phyloP scores from a whole-genome alignment of 2,329 filamentous ascomycete genomes.

The Neocucurbitaria cava region DNA sequence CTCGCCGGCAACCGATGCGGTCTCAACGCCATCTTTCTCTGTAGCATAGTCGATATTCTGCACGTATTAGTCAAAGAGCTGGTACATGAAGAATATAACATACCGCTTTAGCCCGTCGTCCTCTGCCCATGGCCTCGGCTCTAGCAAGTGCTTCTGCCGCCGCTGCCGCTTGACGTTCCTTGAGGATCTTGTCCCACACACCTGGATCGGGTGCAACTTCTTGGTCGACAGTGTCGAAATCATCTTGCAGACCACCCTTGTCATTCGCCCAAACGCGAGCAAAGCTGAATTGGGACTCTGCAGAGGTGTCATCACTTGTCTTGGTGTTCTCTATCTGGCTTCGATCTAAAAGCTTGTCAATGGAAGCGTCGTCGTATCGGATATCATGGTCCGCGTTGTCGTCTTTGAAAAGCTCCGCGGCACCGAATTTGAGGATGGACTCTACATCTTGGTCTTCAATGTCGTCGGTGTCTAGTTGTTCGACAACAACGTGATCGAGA shows the following conservation, averaged over 20 bases:
- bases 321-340: constrained; percentile 78
- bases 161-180: constrained; percentile 80
- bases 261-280: constrained; percentile 93
- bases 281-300: constrained; percentile 85
- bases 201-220: constrained; percentile 67
- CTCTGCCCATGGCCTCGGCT: constrained; percentile 81
- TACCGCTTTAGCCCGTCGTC: constrained; percentile 74
- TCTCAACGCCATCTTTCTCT: constrained; percentile 30
- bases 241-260: constrained; percentile 69
- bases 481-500: constrained; percentile 91
- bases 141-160: constrained; percentile 71
- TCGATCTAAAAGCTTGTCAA: constrained; percentile 92
- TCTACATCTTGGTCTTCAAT: constrained; percentile 81
- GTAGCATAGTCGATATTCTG: constrained; percentile 58
- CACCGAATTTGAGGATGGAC: constrained; percentile 86
- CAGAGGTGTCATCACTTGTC: constrained; percentile 67
- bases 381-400: constrained; percentile 74
- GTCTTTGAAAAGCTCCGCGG: constrained; percentile 83
- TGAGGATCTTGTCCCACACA: constrained; percentile 90
- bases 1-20: constrained; percentile 16
- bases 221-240: constrained; percentile 62
- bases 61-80: constrained; percentile 6
- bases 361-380: constrained; percentile 77
- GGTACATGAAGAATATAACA: constrained; percentile 24
- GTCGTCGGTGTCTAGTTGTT: constrained; percentile 86